phyloP scores from a whole-genome alignment of 495 filamentous ascomycete species.

The Tuber magnatum region DNA sequence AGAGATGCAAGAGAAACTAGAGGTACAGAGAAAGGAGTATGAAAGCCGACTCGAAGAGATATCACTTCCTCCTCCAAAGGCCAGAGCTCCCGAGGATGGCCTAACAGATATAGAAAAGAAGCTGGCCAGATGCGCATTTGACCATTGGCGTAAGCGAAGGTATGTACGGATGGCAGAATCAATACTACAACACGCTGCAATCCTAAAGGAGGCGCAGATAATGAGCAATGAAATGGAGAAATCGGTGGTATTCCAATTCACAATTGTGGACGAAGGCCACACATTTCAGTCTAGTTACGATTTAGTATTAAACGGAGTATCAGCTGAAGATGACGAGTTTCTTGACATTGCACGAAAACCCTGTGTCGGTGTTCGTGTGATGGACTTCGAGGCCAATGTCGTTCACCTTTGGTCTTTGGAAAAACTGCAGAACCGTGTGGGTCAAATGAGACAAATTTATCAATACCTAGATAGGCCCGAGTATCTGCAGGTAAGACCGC shows the following conservation, averaged over 20 bases:
- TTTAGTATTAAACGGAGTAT: conserved; percentile 85
- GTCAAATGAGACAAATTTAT: conserved; percentile 90
- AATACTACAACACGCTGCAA: conserved; percentile 75
- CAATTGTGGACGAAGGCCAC: conserved; percentile 81
- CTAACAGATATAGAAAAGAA: conserved; percentile 63
- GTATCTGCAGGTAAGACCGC: conserved; percentile 57
- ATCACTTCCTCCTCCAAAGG: conserved; percentile 44
- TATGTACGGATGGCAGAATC: conserved; percentile 95
- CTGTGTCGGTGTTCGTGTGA: conserved; percentile 81
- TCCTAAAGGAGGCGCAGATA: conserved; percentile 89
- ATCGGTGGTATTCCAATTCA: conserved; percentile 89
- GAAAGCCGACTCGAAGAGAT: conserved; percentile 61
- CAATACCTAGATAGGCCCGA: conserved; percentile 93
- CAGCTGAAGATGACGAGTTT: conserved; percentile 71
- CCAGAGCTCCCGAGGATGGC: conserved; percentile 51
- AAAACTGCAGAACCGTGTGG: conserved; percentile 79
- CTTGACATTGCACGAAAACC: conserved; percentile 80
- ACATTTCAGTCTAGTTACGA: conserved; percentile 89
- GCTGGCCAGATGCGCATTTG: conserved; percentile 57
- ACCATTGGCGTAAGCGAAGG: conserved; percentile 74
- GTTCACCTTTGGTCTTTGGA: conserved; percentile 91
- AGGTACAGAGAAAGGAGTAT: conserved; percentile 66
- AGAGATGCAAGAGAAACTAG: conserved; percentile 76
- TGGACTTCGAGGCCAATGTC: conserved; percentile 81
- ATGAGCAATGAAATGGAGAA: conserved; percentile 98